These are phyloP conservation scores for Neonectria hederae DNA, from an alignment of 2,329 filamentous ascomycete genomes.

Conservation along the genomic window DNA sequence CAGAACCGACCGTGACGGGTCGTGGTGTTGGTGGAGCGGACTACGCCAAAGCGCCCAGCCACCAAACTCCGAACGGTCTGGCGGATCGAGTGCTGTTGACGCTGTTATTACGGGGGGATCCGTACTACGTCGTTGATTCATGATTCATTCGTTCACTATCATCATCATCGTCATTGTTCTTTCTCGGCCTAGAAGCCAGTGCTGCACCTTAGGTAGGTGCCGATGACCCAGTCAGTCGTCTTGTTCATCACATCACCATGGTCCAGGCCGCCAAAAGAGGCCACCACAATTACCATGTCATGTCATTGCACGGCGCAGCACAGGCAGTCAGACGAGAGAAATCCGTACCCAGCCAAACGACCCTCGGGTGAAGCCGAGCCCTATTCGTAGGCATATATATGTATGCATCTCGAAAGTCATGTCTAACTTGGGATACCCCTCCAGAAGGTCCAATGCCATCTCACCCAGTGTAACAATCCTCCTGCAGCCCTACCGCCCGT, in stretches of 20 bases:
- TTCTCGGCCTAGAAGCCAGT: not conserved
- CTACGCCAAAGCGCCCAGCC: not conserved
- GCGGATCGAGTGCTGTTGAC: no score
- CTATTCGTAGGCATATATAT: not conserved
- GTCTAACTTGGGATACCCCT: conserved; percentile 3
- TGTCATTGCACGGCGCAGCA: conserved; percentile 5
- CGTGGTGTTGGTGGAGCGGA: not conserved
- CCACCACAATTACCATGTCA: not conserved
- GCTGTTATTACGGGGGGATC: not conserved
- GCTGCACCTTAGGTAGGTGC: not conserved
- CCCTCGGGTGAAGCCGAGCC: not conserved
- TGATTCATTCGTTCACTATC: not conserved
- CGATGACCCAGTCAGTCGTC: not conserved
- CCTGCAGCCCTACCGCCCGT: conserved; percentile 17
- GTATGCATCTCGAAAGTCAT: conserved; percentile 16
- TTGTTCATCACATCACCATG: not conserved
- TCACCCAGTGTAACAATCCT: not conserved
- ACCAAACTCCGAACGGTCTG: not conserved
- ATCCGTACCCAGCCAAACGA: not conserved
- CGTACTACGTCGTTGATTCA: not conserved
- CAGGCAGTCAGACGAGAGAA: not conserved
- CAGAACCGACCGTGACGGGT: conserved; percentile 10
- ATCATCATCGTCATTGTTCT: not conserved
- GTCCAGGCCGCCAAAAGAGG: not conserved
- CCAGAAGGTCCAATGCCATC: not conserved